Evolutionary conservation across 208 protist species (phyloP).

Genomic region (Balamuthia mandrillaris): DNA sequence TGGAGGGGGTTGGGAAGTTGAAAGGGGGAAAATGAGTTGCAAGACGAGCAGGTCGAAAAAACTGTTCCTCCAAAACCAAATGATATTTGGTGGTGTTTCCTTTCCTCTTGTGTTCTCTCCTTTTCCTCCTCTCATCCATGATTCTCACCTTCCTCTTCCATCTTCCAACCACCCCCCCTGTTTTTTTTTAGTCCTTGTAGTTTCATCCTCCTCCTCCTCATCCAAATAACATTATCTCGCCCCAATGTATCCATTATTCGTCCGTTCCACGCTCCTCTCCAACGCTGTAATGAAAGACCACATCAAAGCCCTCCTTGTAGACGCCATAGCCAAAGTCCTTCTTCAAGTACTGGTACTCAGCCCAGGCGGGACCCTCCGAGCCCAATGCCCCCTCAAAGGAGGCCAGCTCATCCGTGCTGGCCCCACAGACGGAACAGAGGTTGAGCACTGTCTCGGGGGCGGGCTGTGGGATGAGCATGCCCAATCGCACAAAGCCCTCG

Average conservation of each 20-base stretch:
- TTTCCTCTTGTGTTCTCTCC: too few relatives aligned
- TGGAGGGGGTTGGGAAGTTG: too few relatives aligned
- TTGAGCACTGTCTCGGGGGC: conserved; percentile 10
- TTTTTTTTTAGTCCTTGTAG: too few relatives aligned
- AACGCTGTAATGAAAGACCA: conserved; percentile 59
- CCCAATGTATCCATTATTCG: background rate
- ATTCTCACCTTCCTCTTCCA: too few relatives aligned
- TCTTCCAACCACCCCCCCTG: too few relatives aligned
- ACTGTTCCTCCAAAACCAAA: too few relatives aligned
- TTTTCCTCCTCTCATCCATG: too few relatives aligned
- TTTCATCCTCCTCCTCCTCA: too few relatives aligned
- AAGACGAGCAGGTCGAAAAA: too few relatives aligned
- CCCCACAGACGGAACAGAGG: conserved; percentile 27
- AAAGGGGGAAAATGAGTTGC: too few relatives aligned
- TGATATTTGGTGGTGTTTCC: too few relatives aligned
- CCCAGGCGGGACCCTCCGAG: conserved; percentile 39
- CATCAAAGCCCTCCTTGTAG: conserved; percentile 66
- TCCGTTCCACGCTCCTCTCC: background rate
- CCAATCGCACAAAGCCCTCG: conserved; percentile 64
- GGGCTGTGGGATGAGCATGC: conserved; percentile 54
- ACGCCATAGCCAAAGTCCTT: conserved; percentile 63
- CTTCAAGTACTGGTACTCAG: conserved; percentile 62
- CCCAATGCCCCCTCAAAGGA: conserved; percentile 47
- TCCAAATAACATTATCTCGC: too few relatives aligned
- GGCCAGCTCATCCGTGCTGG: conserved; percentile 34